Evolutionary conservation across 2,329 filamentous ascomycete genomes (phyloP).

Genomic region (Neofusicoccum umdonicola): DNA sequence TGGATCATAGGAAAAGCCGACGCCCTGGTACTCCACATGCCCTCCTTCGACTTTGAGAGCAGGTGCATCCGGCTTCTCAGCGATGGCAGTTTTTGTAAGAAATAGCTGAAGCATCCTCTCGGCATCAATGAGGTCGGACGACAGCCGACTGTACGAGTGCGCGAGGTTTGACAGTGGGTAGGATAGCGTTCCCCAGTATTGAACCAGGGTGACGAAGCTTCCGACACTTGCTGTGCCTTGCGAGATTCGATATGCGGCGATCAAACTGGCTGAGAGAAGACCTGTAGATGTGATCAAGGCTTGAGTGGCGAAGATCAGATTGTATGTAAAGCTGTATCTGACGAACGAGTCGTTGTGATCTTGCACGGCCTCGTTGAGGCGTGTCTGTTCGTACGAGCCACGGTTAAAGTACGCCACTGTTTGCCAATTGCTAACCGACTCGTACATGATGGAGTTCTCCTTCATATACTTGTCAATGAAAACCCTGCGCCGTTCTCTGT

Average conservation of each 20-base stretch:
- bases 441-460: constrained; percentile 55
- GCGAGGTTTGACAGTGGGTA: constrained; percentile 45
- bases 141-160: constrained; percentile 17
- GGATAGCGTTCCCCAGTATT: constrained; percentile 59
- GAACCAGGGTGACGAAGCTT: constrained; percentile 64
- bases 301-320: constrained; percentile 37
- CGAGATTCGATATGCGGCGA: constrained; percentile 56
- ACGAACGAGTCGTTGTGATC: constrained; percentile 36
- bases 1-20: constrained; percentile 56
- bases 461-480: constrained; percentile 47
- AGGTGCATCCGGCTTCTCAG: constrained; percentile 10
- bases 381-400: constrained; percentile 51
- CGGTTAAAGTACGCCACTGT: constrained; percentile 62
- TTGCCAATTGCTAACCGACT: constrained; percentile 60
- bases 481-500: constrained; percentile 38
- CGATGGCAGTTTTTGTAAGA: constrained; percentile 18
- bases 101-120: constrained; percentile 21
- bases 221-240: constrained; percentile 44
- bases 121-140: constrained; percentile 20
- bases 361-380: constrained; percentile 45
- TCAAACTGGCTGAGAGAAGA: constrained; percentile 49
- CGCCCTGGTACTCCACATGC: constrained; percentile 54
- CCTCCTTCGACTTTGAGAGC: constrained; percentile 46
- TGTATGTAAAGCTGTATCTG: constrained; percentile 28
- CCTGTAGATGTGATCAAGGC: constrained; percentile 49